phyloP scores from a whole-genome alignment of 2,329 filamentous ascomycete species.

The Parascedosporium putredinis region DNA sequence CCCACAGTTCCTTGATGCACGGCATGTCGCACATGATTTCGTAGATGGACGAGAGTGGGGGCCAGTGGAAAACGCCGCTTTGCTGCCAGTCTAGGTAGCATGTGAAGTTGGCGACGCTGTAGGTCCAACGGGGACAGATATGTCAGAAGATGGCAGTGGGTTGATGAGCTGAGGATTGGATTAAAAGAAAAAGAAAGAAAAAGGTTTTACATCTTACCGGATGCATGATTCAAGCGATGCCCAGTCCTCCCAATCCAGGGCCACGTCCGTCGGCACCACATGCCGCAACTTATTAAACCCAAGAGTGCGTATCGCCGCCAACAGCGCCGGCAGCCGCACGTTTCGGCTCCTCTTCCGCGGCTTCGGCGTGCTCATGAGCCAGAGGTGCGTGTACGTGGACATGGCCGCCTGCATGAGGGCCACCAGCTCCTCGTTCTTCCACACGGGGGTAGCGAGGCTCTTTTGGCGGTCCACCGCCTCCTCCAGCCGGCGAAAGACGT shows the following conservation, averaged over 20 bases:
- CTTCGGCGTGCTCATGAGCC: background rate
- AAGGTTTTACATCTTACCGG: background rate
- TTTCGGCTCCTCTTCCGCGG: background rate
- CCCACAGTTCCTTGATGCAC: background rate
- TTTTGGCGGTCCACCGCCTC: background rate
- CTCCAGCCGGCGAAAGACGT: background rate
- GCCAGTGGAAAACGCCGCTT: background rate
- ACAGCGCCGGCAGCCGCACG: background rate
- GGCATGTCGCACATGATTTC: background rate
- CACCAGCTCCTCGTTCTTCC: background rate
- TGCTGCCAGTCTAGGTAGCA: background rate
- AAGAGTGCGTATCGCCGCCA: background rate
- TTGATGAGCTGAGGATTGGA: too few relatives aligned
- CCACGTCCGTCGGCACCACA: background rate
- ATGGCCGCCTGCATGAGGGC: background rate
- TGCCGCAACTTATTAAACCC: background rate
- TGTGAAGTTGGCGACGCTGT: background rate
- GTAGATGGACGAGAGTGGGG: background rate
- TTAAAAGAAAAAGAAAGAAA: background rate
- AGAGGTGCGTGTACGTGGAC: background rate
- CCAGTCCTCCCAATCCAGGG: background rate
- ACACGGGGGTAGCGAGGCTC: background rate
- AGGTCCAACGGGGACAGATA: background rate
- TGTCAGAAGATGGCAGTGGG: too few relatives aligned
- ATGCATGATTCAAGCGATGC: background rate